These are phyloP conservation scores for Lithocarpus polystachyus DNA, from an alignment of 306 rosid species.

Conservation along the genomic window DNA sequence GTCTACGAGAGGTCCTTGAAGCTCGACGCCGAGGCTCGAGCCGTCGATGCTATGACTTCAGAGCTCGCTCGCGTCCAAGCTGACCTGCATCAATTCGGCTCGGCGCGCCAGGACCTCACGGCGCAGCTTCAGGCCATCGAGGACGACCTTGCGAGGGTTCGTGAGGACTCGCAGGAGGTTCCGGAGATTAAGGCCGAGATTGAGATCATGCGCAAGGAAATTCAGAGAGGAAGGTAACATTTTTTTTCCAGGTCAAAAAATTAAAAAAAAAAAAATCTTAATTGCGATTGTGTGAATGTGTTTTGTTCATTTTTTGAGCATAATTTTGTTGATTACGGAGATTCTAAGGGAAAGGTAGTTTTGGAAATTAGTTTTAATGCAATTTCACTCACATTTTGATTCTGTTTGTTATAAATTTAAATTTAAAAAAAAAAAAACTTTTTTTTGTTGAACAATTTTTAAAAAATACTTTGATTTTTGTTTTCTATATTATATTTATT, in stretches of 20 bases:
- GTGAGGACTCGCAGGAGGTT: constrained; percentile 41
- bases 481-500: no score
- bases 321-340: not conserved
- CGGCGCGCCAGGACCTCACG: constrained; percentile 44
- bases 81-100: constrained; percentile 43
- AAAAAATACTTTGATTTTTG: no score
- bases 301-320: not conserved
- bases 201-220: constrained; percentile 52
- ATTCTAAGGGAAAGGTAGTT: not conserved
- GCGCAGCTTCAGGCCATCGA: constrained; percentile 45
- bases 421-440: rapidly evolving
- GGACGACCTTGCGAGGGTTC: constrained; percentile 36
- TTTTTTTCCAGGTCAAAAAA: not conserved
- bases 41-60: constrained; percentile 46
- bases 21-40: constrained; percentile 69
- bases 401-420: not conserved
- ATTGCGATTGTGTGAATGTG: no score
- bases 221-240: constrained; percentile 76
- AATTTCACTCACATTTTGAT: not conserved
- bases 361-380: not conserved
- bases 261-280: no score
- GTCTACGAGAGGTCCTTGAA: constrained; percentile 68
- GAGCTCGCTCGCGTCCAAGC: constrained; percentile 58
- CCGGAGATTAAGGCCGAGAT: constrained; percentile 49
- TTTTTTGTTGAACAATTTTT: no score